Conservation (phyloP, 257 asterid species). For the Solanum chiquidenum region DNA sequence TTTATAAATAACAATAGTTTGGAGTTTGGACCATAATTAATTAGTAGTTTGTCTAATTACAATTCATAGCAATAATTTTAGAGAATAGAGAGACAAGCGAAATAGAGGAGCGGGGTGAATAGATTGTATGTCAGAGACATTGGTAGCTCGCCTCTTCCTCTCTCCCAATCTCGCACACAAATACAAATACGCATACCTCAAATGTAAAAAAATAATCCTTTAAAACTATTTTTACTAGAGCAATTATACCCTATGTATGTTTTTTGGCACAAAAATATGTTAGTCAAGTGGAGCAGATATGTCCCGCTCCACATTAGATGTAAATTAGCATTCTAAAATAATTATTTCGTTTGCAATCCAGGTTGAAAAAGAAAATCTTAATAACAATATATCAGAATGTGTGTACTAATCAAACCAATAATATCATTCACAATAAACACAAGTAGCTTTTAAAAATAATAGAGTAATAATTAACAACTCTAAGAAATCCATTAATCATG, state of each 20-base stretch:
- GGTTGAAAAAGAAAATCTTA: neutral
- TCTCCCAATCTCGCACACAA: too few species aligned
- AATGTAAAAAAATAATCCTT: too few species aligned
- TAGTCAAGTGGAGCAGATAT: neutral
- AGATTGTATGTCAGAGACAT: neutral
- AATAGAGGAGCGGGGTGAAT: neutral
- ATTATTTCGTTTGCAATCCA: neutral
- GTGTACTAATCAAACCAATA: neutral
- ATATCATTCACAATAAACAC: neutral
- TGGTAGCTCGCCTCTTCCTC: neutral
- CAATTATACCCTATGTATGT: neutral
- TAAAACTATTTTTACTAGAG: neutral
- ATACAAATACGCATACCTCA: too few species aligned
- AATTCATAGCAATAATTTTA: too few species aligned
- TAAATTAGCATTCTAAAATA: neutral
- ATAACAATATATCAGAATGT: neutral
- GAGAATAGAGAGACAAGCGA: neutral
- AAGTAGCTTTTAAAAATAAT: neutral
- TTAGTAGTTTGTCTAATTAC: neutral
- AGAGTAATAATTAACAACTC: neutral
- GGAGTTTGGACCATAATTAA: too few species aligned
- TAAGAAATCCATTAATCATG: neutral
- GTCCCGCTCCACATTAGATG: neutral
- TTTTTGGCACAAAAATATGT: neutral
- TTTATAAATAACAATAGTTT: too few species aligned